phyloP scores from a whole-genome alignment of 2,329 filamentous ascomycete species.

The Lasiodiplodia theobromae region DNA sequence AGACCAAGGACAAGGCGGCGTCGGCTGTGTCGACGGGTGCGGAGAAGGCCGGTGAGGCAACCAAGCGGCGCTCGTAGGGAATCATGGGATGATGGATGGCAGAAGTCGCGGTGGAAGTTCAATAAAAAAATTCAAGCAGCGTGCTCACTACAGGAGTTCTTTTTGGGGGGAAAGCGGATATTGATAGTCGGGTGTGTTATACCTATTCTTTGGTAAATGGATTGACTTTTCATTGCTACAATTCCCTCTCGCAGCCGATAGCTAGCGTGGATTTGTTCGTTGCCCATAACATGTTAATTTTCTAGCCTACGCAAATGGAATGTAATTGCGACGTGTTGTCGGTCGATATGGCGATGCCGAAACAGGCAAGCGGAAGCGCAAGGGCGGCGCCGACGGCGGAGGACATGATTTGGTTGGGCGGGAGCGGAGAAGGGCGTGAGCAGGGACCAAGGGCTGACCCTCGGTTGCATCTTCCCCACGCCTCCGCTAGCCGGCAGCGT shows the following conservation, averaged over 20 bases:
- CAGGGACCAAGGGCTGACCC: slow-evolving; percentile 3
- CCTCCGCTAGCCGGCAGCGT: slow-evolving; percentile 25
- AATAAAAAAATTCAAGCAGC: slow-evolving; percentile 20
- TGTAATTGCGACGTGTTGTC: not conserved
- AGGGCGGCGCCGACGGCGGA: slow-evolving; percentile 11
- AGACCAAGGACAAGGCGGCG: slow-evolving; percentile 73
- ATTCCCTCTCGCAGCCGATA: too few species aligned
- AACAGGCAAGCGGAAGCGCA: not conserved
- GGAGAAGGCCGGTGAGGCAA: slow-evolving; percentile 75
- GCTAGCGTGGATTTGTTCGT: too few species aligned
- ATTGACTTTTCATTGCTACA: slow-evolving; percentile 10
- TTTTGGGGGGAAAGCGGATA: slow-evolving; percentile 1
- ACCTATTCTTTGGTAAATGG: slow-evolving; percentile 23
- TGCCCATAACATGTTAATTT: too few species aligned
- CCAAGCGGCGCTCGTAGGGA: slow-evolving; percentile 61
- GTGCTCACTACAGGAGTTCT: slow-evolving; percentile 20
- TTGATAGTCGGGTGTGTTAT: slow-evolving; percentile 15
- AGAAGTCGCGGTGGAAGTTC: not conserved
- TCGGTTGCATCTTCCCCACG: slow-evolving; percentile 24
- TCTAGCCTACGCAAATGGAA: not conserved
- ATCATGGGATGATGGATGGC: slow-evolving; percentile 23
- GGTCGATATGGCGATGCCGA: not conserved
- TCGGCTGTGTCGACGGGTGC: slow-evolving; percentile 67
- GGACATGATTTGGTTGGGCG: not conserved
- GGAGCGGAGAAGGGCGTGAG: slow-evolving; percentile 6